Base-by-base conservation (phyloP, 352 stramenopile species). In the Phytophthora cactorum region DNA sequence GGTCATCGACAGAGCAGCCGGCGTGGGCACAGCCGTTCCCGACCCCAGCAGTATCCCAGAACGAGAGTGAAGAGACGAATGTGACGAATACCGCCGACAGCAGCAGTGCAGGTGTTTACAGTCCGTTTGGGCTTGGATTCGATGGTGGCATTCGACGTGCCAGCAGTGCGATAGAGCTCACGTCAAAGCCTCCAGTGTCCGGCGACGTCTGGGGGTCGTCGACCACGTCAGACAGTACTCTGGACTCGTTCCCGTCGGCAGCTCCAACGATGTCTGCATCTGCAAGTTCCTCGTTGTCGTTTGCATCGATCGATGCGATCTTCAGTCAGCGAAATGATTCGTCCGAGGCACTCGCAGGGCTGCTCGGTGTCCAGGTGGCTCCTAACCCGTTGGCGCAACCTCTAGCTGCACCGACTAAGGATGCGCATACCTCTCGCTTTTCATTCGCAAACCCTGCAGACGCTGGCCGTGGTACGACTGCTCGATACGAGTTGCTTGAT, bases 291-390 rank as follows among this genome's bases (percentile, higher is more conserved):
- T 84, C 79, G 4, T 77, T 82, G 38, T 93, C 85, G 15, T 95
- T 95, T 75, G 83, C 85, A 5, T 91, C 85, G 1, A 92, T 95
- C 46, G 87, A 95, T 52, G 84, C 87, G 17, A 93, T 93, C 52
- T 95, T 95, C 65, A 92, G 77, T 51, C 78, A 90, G 43, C 77
- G 84, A 27, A 89, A 79, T 32, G 84, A 93, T 28, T 81, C 85
- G n/a, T 89, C 87, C 7, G 85, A 92, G 34, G 82, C 84, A 6
- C 73, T 92, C 7, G 87, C 85, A 10, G 82, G 80, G 5, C 55
- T 93, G 28, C 66, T 93, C 22, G 82, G 87, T 15, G 79, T 92
- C 1, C 63, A 90, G 46, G 70, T 93, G 41, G 78, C 66, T 41
- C 59, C 72, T 12, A 75, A 75, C n/a, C 81, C 83, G 6, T 29